Evolutionary conservation across 805 yeast genomes (phyloP).

Genomic region (Zygosaccharomyces gambellarensis): DNA sequence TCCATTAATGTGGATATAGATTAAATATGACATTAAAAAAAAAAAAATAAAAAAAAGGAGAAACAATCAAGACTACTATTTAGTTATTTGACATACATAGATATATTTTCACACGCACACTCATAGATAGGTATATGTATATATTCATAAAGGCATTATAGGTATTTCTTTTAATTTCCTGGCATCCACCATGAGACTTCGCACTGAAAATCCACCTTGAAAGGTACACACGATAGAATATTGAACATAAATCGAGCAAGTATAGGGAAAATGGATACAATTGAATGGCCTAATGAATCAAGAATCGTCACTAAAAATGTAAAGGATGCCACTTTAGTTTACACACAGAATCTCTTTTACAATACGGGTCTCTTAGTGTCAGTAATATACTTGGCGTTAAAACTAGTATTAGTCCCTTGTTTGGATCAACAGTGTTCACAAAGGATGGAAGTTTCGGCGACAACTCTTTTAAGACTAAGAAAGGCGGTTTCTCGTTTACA

Average conservation of each 20-base stretch:
- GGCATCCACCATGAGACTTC: too few species aligned
- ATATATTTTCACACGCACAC: too few species aligned
- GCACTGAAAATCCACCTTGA: not conserved
- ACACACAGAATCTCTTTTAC: slow-evolving; percentile 29
- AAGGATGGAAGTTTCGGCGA: slow-evolving; percentile 34
- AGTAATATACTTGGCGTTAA: slow-evolving; percentile 17
- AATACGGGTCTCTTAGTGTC: slow-evolving; percentile 27
- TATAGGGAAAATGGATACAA: not conserved
- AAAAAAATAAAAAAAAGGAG: too few species aligned
- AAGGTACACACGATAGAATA: not conserved
- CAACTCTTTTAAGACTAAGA: slow-evolving; percentile 30
- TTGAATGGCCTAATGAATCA: slow-evolving; percentile 26
- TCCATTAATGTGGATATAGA: too few species aligned
- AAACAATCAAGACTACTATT: too few species aligned
- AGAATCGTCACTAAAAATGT: slow-evolving; percentile 21
- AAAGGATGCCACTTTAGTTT: slow-evolving; percentile 20
- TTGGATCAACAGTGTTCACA: slow-evolving; percentile 38
- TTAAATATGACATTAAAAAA: too few species aligned
- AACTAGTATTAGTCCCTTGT: slow-evolving; percentile 38
- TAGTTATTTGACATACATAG: too few species aligned
- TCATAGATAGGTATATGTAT: too few species aligned
- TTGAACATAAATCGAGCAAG: not conserved
- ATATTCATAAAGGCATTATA: too few species aligned
- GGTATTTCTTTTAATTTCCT: too few species aligned
- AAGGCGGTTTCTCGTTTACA: slow-evolving; percentile 28